phyloP scores from a whole-genome alignment of 441 rosid species.

The Monsonia emarginata region DNA sequence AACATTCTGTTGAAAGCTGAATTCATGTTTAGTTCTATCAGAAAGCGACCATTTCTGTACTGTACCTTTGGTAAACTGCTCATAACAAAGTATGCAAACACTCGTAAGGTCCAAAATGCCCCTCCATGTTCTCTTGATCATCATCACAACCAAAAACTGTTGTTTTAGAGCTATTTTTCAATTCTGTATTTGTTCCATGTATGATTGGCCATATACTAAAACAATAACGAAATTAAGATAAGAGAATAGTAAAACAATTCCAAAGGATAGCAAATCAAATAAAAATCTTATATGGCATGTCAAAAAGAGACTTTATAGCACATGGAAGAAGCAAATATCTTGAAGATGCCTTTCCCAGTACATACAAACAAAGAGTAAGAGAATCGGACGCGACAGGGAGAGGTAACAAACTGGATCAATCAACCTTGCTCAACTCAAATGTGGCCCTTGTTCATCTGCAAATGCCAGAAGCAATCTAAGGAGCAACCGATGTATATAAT shows the following conservation, averaged over 20 bases:
- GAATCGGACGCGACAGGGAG: neutral
- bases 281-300: neutral
- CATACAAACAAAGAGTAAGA: neutral
- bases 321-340: neutral
- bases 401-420: neutral
- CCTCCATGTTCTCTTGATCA: too few relatives aligned
- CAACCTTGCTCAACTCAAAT: slow-evolving; percentile 4
- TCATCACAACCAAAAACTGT: too few relatives aligned
- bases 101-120: too few relatives aligned
- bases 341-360: neutral
- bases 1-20: neutral
- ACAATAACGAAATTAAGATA: too few relatives aligned
- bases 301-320: neutral
- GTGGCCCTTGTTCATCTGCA: neutral
- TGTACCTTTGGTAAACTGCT: too few relatives aligned
- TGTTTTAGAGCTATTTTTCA: too few relatives aligned
- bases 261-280: neutral
- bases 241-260: neutral
- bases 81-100: too few relatives aligned
- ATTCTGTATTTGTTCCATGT: too few relatives aligned
- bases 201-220: too few relatives aligned
- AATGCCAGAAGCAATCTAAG: neutral
- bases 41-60: too few relatives aligned
- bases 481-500: neutral
- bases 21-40: neutral